Evolutionary conservation across 2,329 filamentous ascomycete genomes (phyloP), one percentile per base, ranked within the genome.

Genomic region (Stromatinia cepivora): DNA sequence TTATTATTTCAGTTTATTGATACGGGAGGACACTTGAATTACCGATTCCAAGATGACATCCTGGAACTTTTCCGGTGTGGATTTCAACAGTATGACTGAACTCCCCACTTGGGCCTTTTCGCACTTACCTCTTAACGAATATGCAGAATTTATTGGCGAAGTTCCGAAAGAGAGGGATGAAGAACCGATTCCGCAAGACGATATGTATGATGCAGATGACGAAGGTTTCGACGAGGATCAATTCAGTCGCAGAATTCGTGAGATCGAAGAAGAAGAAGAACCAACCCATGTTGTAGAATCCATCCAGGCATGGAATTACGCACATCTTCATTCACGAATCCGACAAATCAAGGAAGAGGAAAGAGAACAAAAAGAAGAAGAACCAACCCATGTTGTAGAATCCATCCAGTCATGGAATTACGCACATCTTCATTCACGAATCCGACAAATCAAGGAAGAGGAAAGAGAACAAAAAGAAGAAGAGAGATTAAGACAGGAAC

Each of bases 171-270:
- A 62, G 28, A 25, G 13, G 3, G 54, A n/a, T 13, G 11, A 62
- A 45, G 36, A 59, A 62, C 4, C 11, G 13, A 48, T 4, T 31
- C 42, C 25, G 22, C 25, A 17, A 34, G 7, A 25, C 10, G 3
- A 48, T 4, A 62, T 62, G 28, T 62, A 62, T 34, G 58, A 62
- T n/a, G 58, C 42, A 5, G 58, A 62, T 34, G 58, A 48, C 11
- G 58, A 62, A 48, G 13, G 13, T 34, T 9, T 28, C 22, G 28
- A 25, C 8, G 22, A 58, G 22, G 34, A 25, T 10, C n/a, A 62
- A 4, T 20, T 36, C 45, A 22, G 3, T 56, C 53, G 53, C 31
- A 34, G 53, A 34, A 34, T 56, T 22, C 8, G 8, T 10, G 17
- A 42, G 39, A 42, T 42, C 39, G 17, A 17, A 42, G 13, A 17